Evolutionary conservation across 148 eudicot species (phyloP).

Genomic region (Hydrangea macrophylla): DNA sequence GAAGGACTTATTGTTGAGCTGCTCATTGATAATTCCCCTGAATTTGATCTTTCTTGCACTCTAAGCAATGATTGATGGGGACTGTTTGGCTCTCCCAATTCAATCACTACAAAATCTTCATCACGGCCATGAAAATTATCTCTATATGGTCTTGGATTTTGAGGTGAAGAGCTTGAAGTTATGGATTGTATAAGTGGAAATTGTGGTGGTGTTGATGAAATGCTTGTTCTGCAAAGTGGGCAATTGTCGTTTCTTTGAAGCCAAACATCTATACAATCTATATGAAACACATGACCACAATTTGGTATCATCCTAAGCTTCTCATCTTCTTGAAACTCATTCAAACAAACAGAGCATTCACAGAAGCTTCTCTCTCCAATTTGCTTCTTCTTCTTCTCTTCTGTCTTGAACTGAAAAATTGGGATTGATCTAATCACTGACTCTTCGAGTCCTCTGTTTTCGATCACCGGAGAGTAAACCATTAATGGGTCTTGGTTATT

Average conservation of each 20-base stretch:
- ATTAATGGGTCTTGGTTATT: constrained; percentile 13
- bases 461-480: constrained; percentile 20
- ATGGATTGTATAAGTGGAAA: constrained; percentile 11
- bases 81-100: constrained; percentile 33
- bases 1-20: constrained; percentile 3
- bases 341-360: constrained; percentile 82
- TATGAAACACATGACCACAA: constrained; percentile 76
- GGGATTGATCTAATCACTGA: constrained; percentile 76
- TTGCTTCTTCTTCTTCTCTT: constrained; percentile 2
- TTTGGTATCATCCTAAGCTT: constrained; percentile 69
- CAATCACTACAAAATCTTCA: constrained; percentile 75
- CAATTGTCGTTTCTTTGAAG: constrained; percentile 75
- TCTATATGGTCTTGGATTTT: constrained; percentile 7
- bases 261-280: constrained; percentile 95
- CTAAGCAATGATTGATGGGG: constrained; percentile 28
- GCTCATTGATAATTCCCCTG: constrained; percentile 19
- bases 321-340: constrained; percentile 66
- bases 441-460: constrained; percentile 57
- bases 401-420: constrained; percentile 37
- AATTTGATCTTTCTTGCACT: constrained; percentile 18
- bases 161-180: constrained; percentile 18
- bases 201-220: constrained; percentile 35
- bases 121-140: constrained; percentile 33
- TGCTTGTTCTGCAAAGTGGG: constrained; percentile 70
- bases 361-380: constrained; percentile 3